Evolutionary conservation across 2,329 filamentous ascomycete species (phyloP), one percentile per base, ranked within the genome.

Genomic region (Cladosporium sp.): DNA sequence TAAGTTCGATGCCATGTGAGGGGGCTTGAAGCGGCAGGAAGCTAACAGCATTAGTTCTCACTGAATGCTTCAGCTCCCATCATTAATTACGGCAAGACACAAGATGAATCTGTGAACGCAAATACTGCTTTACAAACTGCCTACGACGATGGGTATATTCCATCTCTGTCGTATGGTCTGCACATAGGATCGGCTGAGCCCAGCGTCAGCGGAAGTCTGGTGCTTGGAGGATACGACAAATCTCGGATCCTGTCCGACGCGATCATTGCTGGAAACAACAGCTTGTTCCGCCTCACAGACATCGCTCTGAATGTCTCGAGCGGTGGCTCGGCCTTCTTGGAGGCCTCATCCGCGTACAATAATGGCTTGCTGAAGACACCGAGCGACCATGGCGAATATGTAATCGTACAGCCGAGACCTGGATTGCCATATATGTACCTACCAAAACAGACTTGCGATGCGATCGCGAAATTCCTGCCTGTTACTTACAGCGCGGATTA

Each of bases 281-380:
- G 58, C 2, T 42, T 44, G 1, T 56, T 70, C 15, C 55, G 61
- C 4, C 59, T 80, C 7, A 64, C 68, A 10, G 76, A 78, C 50
- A 74, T 80, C 36, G 63, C 65, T 13, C 71, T 80, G 20, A 72
- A 71, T 1, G 75, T 78, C 19, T 65, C 73, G 4, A 65, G 64
- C 13, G 77, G 77, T 2, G 67, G 60, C 12, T 77, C 74, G 1
- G 76, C 76, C 0, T 78, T 73, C 64, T 25, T 24, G 25, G 25
- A 55, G 25, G 5, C 48, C 2, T 25, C 32, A 12, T 37, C 49
- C 5, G 50, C 1, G 72, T 74, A 53, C 13, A 56, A 59, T 40
- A 58, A 32, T 12, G 39, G 51, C 24, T 50, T 57, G 8, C 36
- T 60, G 1, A 45, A 52, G 10, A 34, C 49, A 13, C 40, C 60